Evolutionary conservation across 176 grass and related monocot species (phyloP).

Genomic region (Triticum dicoccoides): DNA sequence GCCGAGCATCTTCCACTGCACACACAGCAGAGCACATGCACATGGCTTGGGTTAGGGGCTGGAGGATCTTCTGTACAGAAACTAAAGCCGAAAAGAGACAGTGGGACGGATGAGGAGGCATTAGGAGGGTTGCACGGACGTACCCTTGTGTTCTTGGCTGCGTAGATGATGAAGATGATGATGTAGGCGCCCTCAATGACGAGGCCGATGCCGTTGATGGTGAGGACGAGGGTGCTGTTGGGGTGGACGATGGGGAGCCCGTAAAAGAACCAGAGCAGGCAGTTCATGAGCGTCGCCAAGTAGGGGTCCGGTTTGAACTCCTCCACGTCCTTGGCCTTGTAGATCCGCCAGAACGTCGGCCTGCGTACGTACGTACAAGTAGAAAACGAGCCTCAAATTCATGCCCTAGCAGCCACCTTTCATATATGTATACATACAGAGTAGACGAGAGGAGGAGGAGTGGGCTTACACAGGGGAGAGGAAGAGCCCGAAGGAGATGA

Average conservation of each 20-base stretch:
- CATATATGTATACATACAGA: no score
- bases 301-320: conserved; percentile 61
- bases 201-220: conserved; percentile 48
- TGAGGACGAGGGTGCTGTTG: conserved; percentile 47
- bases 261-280: conserved; percentile 73
- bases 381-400: no score
- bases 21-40: background rate
- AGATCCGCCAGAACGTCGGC: conserved; percentile 59
- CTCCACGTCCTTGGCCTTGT: conserved; percentile 50
- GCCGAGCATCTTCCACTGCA: conserved; percentile 25
- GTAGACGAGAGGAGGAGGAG: conserved; percentile 60
- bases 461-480: conserved; percentile 23
- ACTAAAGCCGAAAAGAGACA: no score
- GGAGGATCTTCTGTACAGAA: no score
- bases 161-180: conserved; percentile 43
- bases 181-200: conserved; percentile 50
- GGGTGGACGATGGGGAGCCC: conserved; percentile 56
- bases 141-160: background rate
- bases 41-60: no score
- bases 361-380: no score
- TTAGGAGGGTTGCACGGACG: no score
- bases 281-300: conserved; percentile 76
- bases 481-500: no score
- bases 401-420: background rate
- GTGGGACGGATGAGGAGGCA: no score